Evolutionary conservation across 345 rosid species (phyloP).

Genomic region (Populus simonii): DNA sequence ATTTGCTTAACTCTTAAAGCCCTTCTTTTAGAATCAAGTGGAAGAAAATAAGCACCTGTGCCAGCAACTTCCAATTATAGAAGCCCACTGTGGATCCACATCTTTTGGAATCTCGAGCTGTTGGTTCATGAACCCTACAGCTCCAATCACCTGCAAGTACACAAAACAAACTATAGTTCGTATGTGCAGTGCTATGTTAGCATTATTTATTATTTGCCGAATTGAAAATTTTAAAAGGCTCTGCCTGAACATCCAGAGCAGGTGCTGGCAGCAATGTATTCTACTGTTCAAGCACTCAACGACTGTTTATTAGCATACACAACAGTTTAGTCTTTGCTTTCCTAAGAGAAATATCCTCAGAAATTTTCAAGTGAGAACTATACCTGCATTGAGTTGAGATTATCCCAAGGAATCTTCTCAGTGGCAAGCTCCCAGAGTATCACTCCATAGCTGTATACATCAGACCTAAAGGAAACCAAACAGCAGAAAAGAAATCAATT

Average conservation of each 20-base stretch:
- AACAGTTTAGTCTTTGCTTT: neutral
- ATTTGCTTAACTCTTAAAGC: neutral
- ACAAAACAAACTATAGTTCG: conserved; percentile 28
- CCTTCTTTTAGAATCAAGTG: neutral
- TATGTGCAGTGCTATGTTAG: neutral
- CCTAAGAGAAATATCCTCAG: neutral
- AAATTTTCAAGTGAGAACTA: conserved; percentile 10
- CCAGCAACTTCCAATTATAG: conserved; percentile 91
- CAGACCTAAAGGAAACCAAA: conserved; percentile 58
- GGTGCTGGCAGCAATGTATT: neutral
- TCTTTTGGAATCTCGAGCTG: conserved; percentile 80
- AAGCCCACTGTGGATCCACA: conserved; percentile 75
- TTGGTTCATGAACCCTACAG: conserved; percentile 98
- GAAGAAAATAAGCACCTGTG: conserved; percentile 51
- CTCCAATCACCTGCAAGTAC: conserved; percentile 79
- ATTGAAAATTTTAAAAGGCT: neutral
- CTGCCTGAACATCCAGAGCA: neutral
- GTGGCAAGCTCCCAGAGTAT: conserved; percentile 94
- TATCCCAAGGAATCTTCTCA: conserved; percentile 97
- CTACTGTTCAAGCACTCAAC: neutral
- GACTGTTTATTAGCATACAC: neutral
- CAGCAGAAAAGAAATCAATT: conserved; percentile 1
- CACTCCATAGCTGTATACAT: conserved; percentile 91
- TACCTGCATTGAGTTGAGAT: conserved; percentile 96
- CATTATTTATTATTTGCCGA: neutral